Evolutionary conservation across 495 filamentous ascomycete genomes (phyloP).

Genomic region (Xylona heveae): DNA sequence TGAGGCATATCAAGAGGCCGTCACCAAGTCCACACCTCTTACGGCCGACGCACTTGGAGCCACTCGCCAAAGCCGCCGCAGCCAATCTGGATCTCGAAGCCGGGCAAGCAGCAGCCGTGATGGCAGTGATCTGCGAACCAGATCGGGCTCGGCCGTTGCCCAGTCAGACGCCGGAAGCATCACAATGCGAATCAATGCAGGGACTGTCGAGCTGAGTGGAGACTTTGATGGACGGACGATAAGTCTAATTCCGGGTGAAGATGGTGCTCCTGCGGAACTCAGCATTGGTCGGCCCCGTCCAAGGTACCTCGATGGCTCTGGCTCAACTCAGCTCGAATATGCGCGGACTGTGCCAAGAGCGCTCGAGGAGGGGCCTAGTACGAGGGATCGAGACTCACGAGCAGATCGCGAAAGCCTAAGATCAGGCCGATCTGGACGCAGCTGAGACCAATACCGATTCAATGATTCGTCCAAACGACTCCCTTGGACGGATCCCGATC

Average conservation of each 20-base stretch:
- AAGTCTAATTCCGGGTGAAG: constrained; percentile 2
- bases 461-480: neutral
- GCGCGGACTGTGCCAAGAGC: constrained; percentile 1
- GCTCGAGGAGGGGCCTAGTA: neutral
- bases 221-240: constrained; percentile 1
- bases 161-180: constrained; percentile 5
- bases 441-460: neutral
- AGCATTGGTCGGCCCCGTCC: constrained; percentile 1
- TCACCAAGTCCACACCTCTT: constrained; percentile 2
- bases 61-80: constrained; percentile 1
- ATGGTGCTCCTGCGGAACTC: constrained; percentile 3
- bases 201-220: constrained; percentile 3
- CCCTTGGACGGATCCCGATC: too few species aligned
- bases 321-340: constrained; percentile 3
- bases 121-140: constrained; percentile 2
- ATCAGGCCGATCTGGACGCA: constrained; percentile 1
- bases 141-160: constrained; percentile 1
- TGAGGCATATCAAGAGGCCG: constrained; percentile 3
- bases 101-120: constrained; percentile 4
- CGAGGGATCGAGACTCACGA: neutral
- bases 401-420: constrained; percentile 4
- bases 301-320: constrained; percentile 1
- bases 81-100: constrained; percentile 4
- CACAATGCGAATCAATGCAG: constrained; percentile 3
- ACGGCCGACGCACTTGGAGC: constrained; percentile 3